phyloP scores from a whole-genome alignment of 305 asterid species.

The Solanum hybrid region DNA sequence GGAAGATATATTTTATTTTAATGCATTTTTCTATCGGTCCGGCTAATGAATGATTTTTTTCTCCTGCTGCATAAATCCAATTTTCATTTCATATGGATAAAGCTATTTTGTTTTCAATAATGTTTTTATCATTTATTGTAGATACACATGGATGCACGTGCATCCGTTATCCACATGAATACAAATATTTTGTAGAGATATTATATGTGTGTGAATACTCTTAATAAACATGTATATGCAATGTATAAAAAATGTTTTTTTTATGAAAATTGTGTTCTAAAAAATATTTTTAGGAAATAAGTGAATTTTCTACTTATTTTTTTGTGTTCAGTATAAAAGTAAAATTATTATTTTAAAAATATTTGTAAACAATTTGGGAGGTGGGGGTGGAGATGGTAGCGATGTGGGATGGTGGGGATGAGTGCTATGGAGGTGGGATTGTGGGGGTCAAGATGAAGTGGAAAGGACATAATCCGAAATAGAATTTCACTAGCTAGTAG shows the following conservation, averaged over 20 bases:
- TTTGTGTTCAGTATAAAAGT: not conserved
- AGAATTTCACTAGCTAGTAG: no score
- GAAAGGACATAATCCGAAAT: not conserved
- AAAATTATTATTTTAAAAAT: no score
- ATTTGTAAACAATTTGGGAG: no score
- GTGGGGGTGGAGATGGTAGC: no score
- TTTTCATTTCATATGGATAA: not conserved
- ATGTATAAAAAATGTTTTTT: no score
- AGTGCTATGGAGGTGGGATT: not conserved
- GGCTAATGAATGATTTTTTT: not conserved
- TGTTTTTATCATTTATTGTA: not conserved
- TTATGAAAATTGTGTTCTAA: no score
- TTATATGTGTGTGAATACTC: no score
- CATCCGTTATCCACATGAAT: no score
- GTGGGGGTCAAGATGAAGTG: not conserved
- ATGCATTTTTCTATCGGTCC: not conserved
- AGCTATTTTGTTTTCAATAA: not conserved
- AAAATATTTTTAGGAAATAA: no score
- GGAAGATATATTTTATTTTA: not conserved
- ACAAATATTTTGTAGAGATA: no score
- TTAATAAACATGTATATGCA: no score
- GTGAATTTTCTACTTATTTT: not conserved
- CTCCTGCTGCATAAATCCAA: not conserved
- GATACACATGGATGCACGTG: no score
- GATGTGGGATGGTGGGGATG: not conserved